These are phyloP conservation scores for Saccharomycopsis selenospora DNA, from an alignment of 805 yeast genomes.

Conservation along the genomic window DNA sequence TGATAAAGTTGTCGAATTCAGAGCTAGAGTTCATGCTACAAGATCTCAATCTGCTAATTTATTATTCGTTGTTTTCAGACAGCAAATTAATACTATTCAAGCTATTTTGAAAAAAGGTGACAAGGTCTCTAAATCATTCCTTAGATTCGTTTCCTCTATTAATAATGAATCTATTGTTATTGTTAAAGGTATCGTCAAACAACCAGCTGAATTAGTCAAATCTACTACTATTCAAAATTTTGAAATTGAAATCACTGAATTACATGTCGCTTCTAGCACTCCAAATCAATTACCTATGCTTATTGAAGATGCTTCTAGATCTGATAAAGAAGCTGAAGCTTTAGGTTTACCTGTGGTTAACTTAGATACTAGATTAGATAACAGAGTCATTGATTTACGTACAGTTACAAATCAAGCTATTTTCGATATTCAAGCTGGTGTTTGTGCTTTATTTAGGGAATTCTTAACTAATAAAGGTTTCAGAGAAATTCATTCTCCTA, in stretches of 20 bases:
- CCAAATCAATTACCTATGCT: constrained; percentile 90
- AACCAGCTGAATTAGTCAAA: constrained; percentile 80
- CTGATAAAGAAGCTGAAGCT: constrained; percentile 90
- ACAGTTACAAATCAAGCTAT: constrained; percentile 97
- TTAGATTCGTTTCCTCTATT: constrained; percentile 87
- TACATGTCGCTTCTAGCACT: constrained; percentile 75
- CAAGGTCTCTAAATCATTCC: constrained; percentile 87
- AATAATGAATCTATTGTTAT: constrained; percentile 87
- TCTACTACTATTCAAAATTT: constrained; percentile 87
- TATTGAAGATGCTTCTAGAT: constrained; percentile 93
- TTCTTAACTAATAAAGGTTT: constrained; percentile 62
- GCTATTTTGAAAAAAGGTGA: constrained; percentile 73
- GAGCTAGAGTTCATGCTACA: constrained; percentile 90
- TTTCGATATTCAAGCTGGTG: constrained; percentile 88
- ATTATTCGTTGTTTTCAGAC: constrained; percentile 87
- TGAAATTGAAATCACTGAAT: constrained; percentile 71
- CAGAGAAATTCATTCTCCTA: constrained; percentile 94
- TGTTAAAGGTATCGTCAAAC: constrained; percentile 76
- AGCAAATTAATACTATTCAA: constrained; percentile 77
- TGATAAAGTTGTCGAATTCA: constrained; percentile 71
- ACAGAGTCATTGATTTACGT: constrained; percentile 93
- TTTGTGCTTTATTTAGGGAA: constrained; percentile 82
- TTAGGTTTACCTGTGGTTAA: constrained; percentile 89
- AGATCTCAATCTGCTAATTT: constrained; percentile 96
- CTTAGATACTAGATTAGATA: constrained; percentile 91